phyloP scores from a whole-genome alignment of 352 stramenopile species.

The Pythium periplocum region DNA sequence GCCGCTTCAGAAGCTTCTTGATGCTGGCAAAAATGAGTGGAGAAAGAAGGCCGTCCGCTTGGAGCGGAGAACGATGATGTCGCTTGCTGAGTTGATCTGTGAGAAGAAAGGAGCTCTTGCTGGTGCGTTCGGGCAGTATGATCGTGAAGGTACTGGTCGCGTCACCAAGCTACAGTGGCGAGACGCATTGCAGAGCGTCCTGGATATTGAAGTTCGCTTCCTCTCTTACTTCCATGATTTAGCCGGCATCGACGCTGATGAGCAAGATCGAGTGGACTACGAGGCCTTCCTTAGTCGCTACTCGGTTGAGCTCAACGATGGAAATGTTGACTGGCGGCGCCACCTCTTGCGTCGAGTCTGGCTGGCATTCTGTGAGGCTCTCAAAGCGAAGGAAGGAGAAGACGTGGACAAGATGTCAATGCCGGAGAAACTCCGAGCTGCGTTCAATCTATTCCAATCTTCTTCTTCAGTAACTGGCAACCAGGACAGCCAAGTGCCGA shows the following conservation, averaged over 20 bases:
- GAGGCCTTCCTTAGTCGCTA: conserved; percentile 74
- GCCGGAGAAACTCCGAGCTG: conserved; percentile 57
- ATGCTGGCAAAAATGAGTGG: conserved; percentile 71
- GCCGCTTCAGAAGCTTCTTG: conserved; percentile 64
- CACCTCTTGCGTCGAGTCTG: conserved; percentile 70
- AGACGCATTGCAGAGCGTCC: conserved; percentile 37
- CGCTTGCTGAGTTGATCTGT: conserved; percentile 70
- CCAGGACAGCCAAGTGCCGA: conserved; percentile 10
- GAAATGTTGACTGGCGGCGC: conserved; percentile 58
- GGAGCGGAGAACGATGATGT: conserved; percentile 73
- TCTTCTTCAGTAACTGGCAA: conserved; percentile 13
- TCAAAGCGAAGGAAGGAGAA: conserved; percentile 27
- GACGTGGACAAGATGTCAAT: conserved; percentile 40
- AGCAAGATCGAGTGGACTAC: conserved; percentile 50
- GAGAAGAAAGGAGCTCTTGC: conserved; percentile 66
- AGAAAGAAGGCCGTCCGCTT: conserved; percentile 67
- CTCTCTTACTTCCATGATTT: conserved; percentile 69
- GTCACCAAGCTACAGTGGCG: conserved; percentile 74
- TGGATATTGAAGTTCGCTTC: conserved; percentile 64
- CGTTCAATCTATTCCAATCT: conserved; percentile 61
- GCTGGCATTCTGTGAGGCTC: conserved; percentile 56
- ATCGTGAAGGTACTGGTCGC: conserved; percentile 27
- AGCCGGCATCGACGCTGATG: conserved; percentile 30
- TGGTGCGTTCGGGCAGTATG: conserved; percentile 40
- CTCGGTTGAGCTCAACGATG: conserved; percentile 51